Evolutionary conservation across 2,329 filamentous ascomycete genomes (phyloP), one percentile per base, ranked within the genome.

Genomic region (Neurospora sp.): DNA sequence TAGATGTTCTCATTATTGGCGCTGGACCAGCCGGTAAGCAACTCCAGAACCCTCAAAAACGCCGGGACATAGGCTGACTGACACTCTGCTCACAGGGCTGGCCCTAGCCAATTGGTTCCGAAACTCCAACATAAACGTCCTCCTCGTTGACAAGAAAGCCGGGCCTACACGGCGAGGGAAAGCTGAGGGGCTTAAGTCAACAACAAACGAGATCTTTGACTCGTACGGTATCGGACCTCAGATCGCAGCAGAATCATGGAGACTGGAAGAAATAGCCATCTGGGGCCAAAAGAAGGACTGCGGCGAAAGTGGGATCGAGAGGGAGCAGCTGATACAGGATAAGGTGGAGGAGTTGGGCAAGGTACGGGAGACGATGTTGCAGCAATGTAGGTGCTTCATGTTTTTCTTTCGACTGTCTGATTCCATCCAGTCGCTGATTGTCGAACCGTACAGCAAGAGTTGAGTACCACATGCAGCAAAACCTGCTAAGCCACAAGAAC

Each of bases 151-250:
- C 38, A 69, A 70, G 40, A 73, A 73, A 67, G 66, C 70, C 19
- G 66, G 52, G 7, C 71, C 70, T 1, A 73, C 71, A 6, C 67
- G 66, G 10, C 70, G 71, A 11, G 71, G 71, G 1, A 66, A 71
- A 19, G 71, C 71, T n/a, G 71, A 73, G n/a, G 71, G 71, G 10
- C 52, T 73, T 8, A 73, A 73, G 68, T 71, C 70, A 42, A 73
- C 69, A 1, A 71, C 71, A 3, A 73, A 70, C 67, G 71, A 73
- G 42, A 73, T 73, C 13, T 70, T 73, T 46, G 70, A 66, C 38
- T 58, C 71, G 1, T 73, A 69, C 68, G 71, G 71, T 7, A 69
- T 73, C 15, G 71, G 70, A 2, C 39, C 67, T 7, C 67, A 71
- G 33, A 58, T 73, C 17, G 39, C 52, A 1, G 69, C 69, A 13